A percentile compares a stretch with the other conserved stretches of the same genome.
Conservation (phyloP, 495 filamentous ascomycete species). For the Penicillium macrosclerotiorum region DNA sequence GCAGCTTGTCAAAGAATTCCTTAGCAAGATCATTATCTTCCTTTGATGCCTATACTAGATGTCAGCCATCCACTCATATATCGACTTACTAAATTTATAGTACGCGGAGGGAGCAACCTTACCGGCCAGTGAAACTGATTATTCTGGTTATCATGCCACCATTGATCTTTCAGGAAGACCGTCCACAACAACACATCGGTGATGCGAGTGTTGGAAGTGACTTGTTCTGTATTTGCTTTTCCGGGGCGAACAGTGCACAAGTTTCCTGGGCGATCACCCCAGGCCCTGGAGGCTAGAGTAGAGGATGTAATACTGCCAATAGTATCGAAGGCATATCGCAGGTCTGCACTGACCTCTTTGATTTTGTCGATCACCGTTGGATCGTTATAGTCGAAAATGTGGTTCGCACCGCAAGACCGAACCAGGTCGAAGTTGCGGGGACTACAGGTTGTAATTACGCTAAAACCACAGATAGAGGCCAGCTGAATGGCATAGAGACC, state of each 20-base stretch:
- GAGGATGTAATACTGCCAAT: constrained; percentile 27
- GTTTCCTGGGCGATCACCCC: constrained; percentile 4
- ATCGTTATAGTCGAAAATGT: constrained; percentile 53
- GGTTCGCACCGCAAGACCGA: constrained; percentile 42
- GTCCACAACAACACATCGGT: constrained; percentile 36
- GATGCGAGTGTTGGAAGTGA: constrained; percentile 15
- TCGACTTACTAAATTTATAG: too few species aligned
- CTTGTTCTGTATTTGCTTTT: constrained; percentile 27
- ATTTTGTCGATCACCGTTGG: constrained; percentile 21
- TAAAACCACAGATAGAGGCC: constrained; percentile 18
- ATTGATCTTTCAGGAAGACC: constrained; percentile 32
- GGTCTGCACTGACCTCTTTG: constrained; percentile 1
- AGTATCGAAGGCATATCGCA: constrained; percentile 28
- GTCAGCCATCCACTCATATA: too few species aligned
- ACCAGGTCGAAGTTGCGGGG: constrained; percentile 49
- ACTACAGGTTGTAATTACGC: constrained; percentile 51
- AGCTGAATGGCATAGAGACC: constrained; percentile 35
- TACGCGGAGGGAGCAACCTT: constrained; percentile 1
- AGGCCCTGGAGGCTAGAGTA: constrained; percentile 8
- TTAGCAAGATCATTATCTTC: constrained; percentile 25
- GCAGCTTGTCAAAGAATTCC: constrained; percentile 29
- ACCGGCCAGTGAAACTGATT: constrained; percentile 25
- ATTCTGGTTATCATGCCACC: too few species aligned
- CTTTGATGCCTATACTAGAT: constrained; percentile 16
- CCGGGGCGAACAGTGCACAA: constrained; percentile 34